Conservation (phyloP, 768 basidiomycete species). For the Pleurotus platypus region DNA sequence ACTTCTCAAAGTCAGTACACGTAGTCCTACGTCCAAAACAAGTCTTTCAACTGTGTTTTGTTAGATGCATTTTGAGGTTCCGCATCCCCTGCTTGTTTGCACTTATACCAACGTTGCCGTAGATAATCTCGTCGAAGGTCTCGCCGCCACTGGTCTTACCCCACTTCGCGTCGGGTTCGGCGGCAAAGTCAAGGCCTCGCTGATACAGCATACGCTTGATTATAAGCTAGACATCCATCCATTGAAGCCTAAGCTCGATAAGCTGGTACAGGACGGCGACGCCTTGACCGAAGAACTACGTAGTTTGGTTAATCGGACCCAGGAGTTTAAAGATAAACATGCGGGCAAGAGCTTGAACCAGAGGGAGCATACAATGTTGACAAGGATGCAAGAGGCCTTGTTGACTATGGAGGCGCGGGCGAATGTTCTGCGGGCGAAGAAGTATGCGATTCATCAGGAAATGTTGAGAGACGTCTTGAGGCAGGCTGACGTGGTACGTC, state of each 20-base stretch:
- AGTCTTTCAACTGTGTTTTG: not conserved
- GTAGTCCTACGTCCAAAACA: not conserved
- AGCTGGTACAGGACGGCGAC: conserved; percentile 35
- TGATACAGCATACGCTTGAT: conserved; percentile 60
- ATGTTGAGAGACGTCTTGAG: conserved; percentile 65
- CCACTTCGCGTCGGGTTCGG: conserved; percentile 75
- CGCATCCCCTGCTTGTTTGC: conserved; percentile 84
- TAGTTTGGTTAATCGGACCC: conserved; percentile 13
- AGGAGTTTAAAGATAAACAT: conserved; percentile 13
- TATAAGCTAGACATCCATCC: conserved; percentile 61
- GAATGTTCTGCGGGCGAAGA: conserved; percentile 32
- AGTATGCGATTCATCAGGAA: conserved; percentile 52
- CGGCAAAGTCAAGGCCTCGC: conserved; percentile 53
- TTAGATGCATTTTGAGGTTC: conserved; percentile 75
- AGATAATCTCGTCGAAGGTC: conserved; percentile 82
- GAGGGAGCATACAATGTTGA: conserved; percentile 17
- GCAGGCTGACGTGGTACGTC: conserved; percentile 69
- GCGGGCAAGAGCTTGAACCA: conserved; percentile 14
- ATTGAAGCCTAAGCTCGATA: conserved; percentile 40
- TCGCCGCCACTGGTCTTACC: conserved; percentile 54
- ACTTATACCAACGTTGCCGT: conserved; percentile 94
- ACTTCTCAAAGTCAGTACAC: conserved; percentile 60
- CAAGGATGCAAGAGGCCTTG: conserved; percentile 29
- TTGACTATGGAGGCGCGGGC: conserved; percentile 23
- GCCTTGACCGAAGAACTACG: conserved; percentile 22